These are phyloP conservation scores for Polyporus tsugae DNA, from an alignment of 1,284 basidiomycete species.

Conservation along the genomic window DNA sequence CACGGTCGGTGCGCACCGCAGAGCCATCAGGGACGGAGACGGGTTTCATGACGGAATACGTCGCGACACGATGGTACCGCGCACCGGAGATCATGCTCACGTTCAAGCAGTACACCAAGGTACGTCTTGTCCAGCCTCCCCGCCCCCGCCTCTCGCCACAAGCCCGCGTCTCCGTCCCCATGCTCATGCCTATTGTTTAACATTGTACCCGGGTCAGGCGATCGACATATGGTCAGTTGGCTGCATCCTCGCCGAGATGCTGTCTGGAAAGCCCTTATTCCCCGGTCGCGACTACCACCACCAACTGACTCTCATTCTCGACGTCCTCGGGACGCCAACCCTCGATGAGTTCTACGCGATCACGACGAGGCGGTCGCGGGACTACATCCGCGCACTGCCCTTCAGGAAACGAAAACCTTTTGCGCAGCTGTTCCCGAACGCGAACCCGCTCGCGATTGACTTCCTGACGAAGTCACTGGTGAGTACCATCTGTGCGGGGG, in stretches of 20 bases:
- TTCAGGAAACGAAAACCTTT: slow-evolving; percentile 88
- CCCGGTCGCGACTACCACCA: slow-evolving; percentile 98
- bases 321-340: slow-evolving; percentile 92
- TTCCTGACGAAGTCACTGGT: slow-evolving; percentile 93
- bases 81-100: slow-evolving; percentile 97
- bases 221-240: slow-evolving; percentile 97
- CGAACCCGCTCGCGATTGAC: slow-evolving; percentile 86
- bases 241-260: slow-evolving; percentile 97
- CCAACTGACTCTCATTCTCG: slow-evolving; percentile 90
- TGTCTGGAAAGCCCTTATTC: slow-evolving; percentile 93
- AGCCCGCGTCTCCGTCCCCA: neutral
- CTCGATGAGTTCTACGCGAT: slow-evolving; percentile 94
- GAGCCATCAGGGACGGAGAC: slow-evolving; percentile 86
- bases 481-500: slow-evolving; percentile 42
- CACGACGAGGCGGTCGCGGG: slow-evolving; percentile 84
- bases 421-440: slow-evolving; percentile 85
- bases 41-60: slow-evolving; percentile 96
- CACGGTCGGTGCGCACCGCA: slow-evolving; percentile 86
- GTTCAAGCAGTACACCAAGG: slow-evolving; percentile 96
- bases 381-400: slow-evolving; percentile 90
- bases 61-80: slow-evolving; percentile 93
- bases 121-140: slow-evolving; percentile 39
- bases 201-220: slow-evolving; percentile 55
- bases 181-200: slow-evolving; percentile 26
- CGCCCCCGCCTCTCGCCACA: neutral